Evolutionary conservation across 2,329 filamentous ascomycete species (phyloP), one percentile per base, ranked within the genome.

Genomic region (Cladosporium phlei): DNA sequence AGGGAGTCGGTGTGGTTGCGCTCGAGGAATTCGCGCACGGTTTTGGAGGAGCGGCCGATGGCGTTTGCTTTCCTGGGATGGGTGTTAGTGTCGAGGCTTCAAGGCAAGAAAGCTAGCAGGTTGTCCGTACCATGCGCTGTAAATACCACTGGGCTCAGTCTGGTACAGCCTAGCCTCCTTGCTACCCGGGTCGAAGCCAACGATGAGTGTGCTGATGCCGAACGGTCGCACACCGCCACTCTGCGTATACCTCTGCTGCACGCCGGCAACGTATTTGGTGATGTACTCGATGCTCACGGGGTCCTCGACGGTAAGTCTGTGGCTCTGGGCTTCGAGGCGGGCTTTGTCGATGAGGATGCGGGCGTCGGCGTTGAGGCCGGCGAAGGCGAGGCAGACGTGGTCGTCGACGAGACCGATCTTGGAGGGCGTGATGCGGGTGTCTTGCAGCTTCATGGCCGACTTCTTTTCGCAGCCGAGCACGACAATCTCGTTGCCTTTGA

Each of bases 111-210:
- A 11, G 6, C 24, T 27, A 20, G 3, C n/a, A 8, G 11, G 4
- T 2, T 12, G 14, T 25, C 67, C 80, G 45, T 77, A 97, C 93
- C 93, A 98, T 68, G 93, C 93, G 48, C 89, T 96, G 77, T 97
- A 98, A 69, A 98, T 98, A 50, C 94, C 93, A 54, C 89, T 95
- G n/a, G 94, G 93, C 74, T 98, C 93, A 3, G 93, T 98, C 79
- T 96, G 91, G 70, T 97, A 98, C 51, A 98, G 77, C 60, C 90
- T 81, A 46, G 93, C 91, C 47, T 84, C 84, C 64, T 85, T 83
- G 76, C 89, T 91, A 59, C 87, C 88, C 59, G 89, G 87, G 73
- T 98, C 93, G 65, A 98, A 98, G n/a, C 93, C 93, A 53, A 98
- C 91, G 59, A 98, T 89, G 66, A 98, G 76, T 30, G 91, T 97